Base-by-base conservation (phyloP, 148 eudicot genomes). In the Chenopodium quinoa region DNA sequence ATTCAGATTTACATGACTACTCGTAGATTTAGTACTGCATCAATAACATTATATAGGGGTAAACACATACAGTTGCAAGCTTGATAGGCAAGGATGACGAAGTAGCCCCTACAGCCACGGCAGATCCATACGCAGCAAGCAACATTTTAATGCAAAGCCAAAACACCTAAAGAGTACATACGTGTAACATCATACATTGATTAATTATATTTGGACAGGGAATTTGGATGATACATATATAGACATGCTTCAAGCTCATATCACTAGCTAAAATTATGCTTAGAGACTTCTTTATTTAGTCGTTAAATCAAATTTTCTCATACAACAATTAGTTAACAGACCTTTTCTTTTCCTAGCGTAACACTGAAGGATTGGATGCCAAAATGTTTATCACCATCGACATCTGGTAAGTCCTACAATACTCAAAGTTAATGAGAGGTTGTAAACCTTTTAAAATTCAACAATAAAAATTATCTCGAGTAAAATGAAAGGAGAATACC, bases 141-240 rank as follows among this genome's bases (percentile, higher is more conserved):
- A 89, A 63, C 88, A 87, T 68, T 76, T 81, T 78, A 34, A 89
- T 79, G 69, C 89, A 89, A 37, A 89, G 48, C 89, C 89, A 89
- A 60, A 87, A 89, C 9, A 89, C 87, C 91, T 87, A 40, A 40
- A 40, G 7, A 40, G 7, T 40, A 73, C 19, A 76, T 29, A 40
- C 17, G 56, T 23, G 40, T 31, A 34, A 67, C 4, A n/a, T 4
- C 22, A 67, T 29, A 29, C 40, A 67, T 3, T 31, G 7, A 5
- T 29, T 11, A 13, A 27, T 3, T 14, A 10, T 67, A 29, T 3
- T 11, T 4, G 3, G 13, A n/a, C 63, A 58, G 17, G 1, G 4
- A 2, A 14, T 19, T 58, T 17, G 20, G 63, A 58, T 58, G 20
- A 58, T 58, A 58, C 4, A 4, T 58, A 58, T 0, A 1, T 58